phyloP scores from a whole-genome alignment of 2,329 filamentous ascomycete genomes.

The Cordyceps sp. region DNA sequence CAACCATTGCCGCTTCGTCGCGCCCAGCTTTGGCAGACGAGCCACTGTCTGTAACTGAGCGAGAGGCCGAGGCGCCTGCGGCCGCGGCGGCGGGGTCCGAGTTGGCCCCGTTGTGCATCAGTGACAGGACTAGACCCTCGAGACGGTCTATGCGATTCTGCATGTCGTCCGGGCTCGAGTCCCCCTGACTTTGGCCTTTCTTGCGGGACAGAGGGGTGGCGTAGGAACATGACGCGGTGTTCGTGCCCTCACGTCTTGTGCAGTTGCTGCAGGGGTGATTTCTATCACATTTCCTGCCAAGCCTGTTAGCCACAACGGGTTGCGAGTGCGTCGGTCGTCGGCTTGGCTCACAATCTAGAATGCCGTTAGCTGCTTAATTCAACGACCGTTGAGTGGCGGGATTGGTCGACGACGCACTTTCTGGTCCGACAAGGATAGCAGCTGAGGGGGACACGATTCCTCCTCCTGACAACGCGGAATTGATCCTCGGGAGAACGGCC shows the following conservation, averaged over 20 bases:
- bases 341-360: slow-evolving; percentile 19
- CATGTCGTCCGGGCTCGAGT: slow-evolving; percentile 75
- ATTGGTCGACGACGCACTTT: slow-evolving; percentile 41
- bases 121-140: slow-evolving; percentile 75
- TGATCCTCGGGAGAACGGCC: slow-evolving; percentile 70
- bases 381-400: not conserved
- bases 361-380: slow-evolving; percentile 5
- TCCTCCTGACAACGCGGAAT: slow-evolving; percentile 76
- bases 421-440: slow-evolving; percentile 82
- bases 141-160: slow-evolving; percentile 93
- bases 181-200: slow-evolving; percentile 49
- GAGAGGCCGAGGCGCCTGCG: slow-evolving; percentile 16
- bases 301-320: not conserved
- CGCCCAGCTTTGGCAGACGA: slow-evolving; percentile 32
- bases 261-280: slow-evolving; percentile 88
- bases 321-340: not conserved
- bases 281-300: slow-evolving; percentile 73
- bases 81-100: slow-evolving; percentile 22
- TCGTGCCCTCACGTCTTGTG: slow-evolving; percentile 72
- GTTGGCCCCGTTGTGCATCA: slow-evolving; percentile 74
- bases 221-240: slow-evolving; percentile 71
- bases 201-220: slow-evolving; percentile 54
- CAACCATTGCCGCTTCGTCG: slow-evolving; percentile 38
- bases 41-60: slow-evolving; percentile 24
- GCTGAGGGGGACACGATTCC: slow-evolving; percentile 81